Evolutionary conservation across 2,329 filamentous ascomycete genomes (phyloP).

Genomic region (Diaporthe sp.): DNA sequence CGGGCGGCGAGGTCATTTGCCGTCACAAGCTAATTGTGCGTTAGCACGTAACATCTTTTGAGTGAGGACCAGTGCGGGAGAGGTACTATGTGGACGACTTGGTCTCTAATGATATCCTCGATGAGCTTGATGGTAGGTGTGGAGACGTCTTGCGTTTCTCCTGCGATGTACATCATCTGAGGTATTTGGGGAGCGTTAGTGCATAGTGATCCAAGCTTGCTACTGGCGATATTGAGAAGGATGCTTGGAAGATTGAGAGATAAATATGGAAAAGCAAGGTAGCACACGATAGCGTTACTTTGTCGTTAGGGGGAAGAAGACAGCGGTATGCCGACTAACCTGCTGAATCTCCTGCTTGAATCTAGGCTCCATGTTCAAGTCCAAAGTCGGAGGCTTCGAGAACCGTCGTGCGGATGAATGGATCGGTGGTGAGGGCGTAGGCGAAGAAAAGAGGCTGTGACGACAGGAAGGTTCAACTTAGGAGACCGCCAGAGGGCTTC

Average conservation of each 20-base stretch:
- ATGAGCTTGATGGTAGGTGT: conserved; percentile 94
- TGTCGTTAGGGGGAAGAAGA: too few species aligned
- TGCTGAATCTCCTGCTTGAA: not conserved
- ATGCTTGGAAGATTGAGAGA: not conserved
- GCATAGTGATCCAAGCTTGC: not conserved
- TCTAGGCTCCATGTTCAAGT: not conserved
- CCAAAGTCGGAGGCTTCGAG: too few species aligned
- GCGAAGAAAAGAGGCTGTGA: not conserved
- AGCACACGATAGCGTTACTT: not conserved
- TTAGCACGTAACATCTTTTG: not conserved
- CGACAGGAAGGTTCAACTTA: not conserved
- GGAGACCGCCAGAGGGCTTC: too few species aligned
- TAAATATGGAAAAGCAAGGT: too few species aligned
- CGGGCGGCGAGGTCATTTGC: conserved; percentile 78
- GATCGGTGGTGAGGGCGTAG: not conserved
- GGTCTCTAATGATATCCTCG: conserved; percentile 95
- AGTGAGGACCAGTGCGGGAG: too few species aligned
- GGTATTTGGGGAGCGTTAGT: conserved; percentile 69
- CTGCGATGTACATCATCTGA: conserved; percentile 99
- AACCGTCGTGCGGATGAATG: not conserved
- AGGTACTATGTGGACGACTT: conserved; percentile 91
- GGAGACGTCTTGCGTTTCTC: conserved; percentile 91
- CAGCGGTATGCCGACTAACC: not conserved
- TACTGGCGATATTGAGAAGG: not conserved
- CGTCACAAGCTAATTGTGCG: not conserved